Percentiles rank a stretch among this genome's conserved stretches.
These are phyloP conservation scores for Whalleya microplaca DNA, from an alignment of 2,329 filamentous ascomycete genomes.

Conservation along the genomic window DNA sequence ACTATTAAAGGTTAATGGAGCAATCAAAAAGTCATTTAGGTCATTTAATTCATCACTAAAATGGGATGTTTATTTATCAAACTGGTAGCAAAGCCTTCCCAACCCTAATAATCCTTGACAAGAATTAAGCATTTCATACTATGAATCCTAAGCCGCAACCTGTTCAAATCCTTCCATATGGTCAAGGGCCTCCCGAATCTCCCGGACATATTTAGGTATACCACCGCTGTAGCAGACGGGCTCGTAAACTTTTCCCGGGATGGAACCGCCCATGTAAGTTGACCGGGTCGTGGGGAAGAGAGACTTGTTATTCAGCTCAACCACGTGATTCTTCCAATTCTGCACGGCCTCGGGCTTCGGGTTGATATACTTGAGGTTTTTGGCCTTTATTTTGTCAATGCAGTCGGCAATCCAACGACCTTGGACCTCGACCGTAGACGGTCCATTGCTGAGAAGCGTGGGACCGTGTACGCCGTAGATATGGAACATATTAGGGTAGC, in stretches of 20 bases:
- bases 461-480: slow-evolving; percentile 46
- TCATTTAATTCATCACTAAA: too few species aligned
- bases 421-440: slow-evolving; percentile 45
- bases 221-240: slow-evolving; percentile 39
- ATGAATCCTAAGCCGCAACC: too few species aligned
- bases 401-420: slow-evolving; percentile 42
- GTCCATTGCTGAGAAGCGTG: slow-evolving; percentile 44
- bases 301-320: slow-evolving; percentile 33
- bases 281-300: slow-evolving; percentile 39
- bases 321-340: slow-evolving; percentile 37
- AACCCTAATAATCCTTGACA: too few species aligned
- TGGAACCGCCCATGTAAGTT: slow-evolving; percentile 47
- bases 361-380: slow-evolving; percentile 38
- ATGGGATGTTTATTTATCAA: too few species aligned
- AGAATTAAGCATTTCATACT: too few species aligned
- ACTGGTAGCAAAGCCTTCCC: too few species aligned
- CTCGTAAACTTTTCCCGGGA: slow-evolving; percentile 44
- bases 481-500: slow-evolving; percentile 53
- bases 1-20: too few species aligned
- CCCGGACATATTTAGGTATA: slow-evolving; percentile 22
- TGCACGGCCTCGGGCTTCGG: slow-evolving; percentile 35
- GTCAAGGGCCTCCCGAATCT: too few species aligned
- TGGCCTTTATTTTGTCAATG: slow-evolving; percentile 36
- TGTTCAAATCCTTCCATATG: too few species aligned
- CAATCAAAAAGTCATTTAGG: too few species aligned